Percentiles rank a stretch among this genome's conserved stretches.
Evolutionary conservation across 2,329 filamentous ascomycete species (phyloP).

Genomic region (Cladophialophora immunda): DNA sequence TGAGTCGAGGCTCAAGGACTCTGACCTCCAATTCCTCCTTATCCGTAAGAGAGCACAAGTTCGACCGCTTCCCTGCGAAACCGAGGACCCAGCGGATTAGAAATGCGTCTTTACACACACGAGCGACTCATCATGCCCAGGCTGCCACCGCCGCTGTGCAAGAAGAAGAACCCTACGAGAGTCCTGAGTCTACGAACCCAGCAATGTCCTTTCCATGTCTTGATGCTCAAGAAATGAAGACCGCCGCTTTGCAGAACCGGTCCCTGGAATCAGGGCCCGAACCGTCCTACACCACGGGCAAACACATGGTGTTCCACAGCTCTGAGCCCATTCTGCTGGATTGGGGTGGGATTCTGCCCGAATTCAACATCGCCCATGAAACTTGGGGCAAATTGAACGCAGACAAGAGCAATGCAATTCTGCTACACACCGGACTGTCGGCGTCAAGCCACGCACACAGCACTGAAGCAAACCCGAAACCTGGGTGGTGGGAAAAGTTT

Average conservation of each 20-base stretch:
- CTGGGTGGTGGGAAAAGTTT: conserved; percentile 99
- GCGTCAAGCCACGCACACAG: conserved; percentile 98
- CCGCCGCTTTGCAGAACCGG: conserved; percentile 69
- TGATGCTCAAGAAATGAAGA: conserved; percentile 80
- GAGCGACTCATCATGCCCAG: conserved; percentile 35
- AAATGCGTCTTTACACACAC: conserved; percentile 32
- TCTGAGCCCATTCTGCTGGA: conserved; percentile 80
- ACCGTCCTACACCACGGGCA: conserved; percentile 90
- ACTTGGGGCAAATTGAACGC: conserved; percentile 85
- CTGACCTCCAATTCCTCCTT: conserved; percentile 16
- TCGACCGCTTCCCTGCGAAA: neutral
- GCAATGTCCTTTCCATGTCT: conserved; percentile 91
- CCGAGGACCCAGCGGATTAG: conserved; percentile 5
- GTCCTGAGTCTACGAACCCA: conserved; percentile 70
- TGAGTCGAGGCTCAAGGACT: conserved; percentile 35
- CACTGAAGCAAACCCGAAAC: conserved; percentile 82
- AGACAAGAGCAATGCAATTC: conserved; percentile 85
- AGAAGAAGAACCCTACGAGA: conserved; percentile 40
- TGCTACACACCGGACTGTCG: conserved; percentile 91
- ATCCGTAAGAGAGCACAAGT: conserved; percentile 10
- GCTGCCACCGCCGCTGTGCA: conserved; percentile 33
- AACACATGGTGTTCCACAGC: conserved; percentile 80
- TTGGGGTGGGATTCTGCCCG: conserved; percentile 90
- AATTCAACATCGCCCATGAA: conserved; percentile 92
- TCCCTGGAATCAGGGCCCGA: conserved; percentile 83